Base-by-base conservation (phyloP, 2,329 filamentous ascomycete species). In the Colletotrichum musae region DNA sequence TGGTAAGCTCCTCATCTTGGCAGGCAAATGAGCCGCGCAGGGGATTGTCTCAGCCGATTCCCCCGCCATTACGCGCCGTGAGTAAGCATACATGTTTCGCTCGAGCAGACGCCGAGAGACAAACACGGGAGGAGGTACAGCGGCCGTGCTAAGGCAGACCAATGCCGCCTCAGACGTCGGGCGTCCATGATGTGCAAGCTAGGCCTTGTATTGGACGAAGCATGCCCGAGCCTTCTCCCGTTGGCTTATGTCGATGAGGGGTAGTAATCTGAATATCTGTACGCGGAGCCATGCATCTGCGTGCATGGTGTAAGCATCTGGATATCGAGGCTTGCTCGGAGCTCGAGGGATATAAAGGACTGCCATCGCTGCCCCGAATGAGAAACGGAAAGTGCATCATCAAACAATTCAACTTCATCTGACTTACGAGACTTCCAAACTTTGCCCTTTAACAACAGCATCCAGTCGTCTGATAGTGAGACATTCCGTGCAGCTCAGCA, bases 1-100 rank as follows among this genome's bases (percentile, higher is more conserved):
- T 64, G 60, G 59, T 58, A 68, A 68, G 60, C 60, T 48, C 52
- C 32, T 36, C 32, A 10, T 15, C 28, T 36, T 36, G 32, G 32
- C 32, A 36, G 32, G 1, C 32, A 10, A 36, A 10, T 10, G 10
- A 10, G 32, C 24, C n/a, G n/a, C 18, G 18, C 18, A 3, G 45
- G 45, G 6, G n/a, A 18, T 43, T 43, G 41, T 43, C 41, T 16
- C 13, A 15, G 41, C 41, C 7, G 7, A 9, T 13, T 39, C 7
- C 7, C 36, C 13, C 36, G 36, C 13, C 41, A 4, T n/a, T n/a
- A 43, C 13, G 18, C 15, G 18, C n/a, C 18, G 18, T 48, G 16
- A 21, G 45, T 48, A 18, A 48, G 45, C 45, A 48, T 10, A n/a
- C 13, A 10, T 15, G 41, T 24, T 24, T 24, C 21, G 41, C 21